Conservation (phyloP, 192 early-diverging fungal genomes). For the Phycomyces blakesleeanus region DNA sequence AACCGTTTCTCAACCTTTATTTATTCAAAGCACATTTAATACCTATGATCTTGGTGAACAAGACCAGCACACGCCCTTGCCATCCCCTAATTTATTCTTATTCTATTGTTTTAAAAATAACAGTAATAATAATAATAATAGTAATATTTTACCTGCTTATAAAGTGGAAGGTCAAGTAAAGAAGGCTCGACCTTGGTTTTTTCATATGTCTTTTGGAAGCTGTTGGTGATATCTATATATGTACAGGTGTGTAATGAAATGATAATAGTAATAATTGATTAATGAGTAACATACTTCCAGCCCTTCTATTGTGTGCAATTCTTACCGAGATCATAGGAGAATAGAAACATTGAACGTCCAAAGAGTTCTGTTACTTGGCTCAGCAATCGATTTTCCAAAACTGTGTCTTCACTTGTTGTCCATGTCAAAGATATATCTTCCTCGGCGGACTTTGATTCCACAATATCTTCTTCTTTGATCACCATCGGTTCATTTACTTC, state of each 20-base stretch:
- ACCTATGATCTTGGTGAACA: too few relatives aligned
- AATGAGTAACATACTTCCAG: slow-evolving; percentile 12
- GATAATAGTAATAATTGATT: neutral
- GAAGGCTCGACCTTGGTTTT: slow-evolving; percentile 27
- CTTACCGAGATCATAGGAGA: slow-evolving; percentile 44
- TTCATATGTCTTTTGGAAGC: slow-evolving; percentile 32
- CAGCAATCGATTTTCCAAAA: slow-evolving; percentile 44
- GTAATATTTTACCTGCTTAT: neutral
- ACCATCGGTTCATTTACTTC: neutral
- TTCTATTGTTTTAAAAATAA: neutral
- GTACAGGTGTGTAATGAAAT: neutral
- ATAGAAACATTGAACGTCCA: slow-evolving; percentile 42
- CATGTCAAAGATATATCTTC: slow-evolving; percentile 6
- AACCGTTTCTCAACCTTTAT: slow-evolving; percentile 40
- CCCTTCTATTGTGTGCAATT: slow-evolving; percentile 2
- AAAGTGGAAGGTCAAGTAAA: neutral
- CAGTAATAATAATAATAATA: neutral
- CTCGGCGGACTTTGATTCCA: neutral
- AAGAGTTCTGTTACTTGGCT: slow-evolving; percentile 47
- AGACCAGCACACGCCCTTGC: too few relatives aligned
- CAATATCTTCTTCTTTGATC: neutral
- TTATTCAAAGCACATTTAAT: neutral
- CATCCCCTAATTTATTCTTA: too few relatives aligned
- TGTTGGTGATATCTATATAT: slow-evolving; percentile 41
- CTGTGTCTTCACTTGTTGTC: slow-evolving; percentile 23